These are phyloP conservation scores for Cryptosporidium tyzzeri DNA, from an alignment of 169 alveolate species.

Conservation along the genomic window DNA sequence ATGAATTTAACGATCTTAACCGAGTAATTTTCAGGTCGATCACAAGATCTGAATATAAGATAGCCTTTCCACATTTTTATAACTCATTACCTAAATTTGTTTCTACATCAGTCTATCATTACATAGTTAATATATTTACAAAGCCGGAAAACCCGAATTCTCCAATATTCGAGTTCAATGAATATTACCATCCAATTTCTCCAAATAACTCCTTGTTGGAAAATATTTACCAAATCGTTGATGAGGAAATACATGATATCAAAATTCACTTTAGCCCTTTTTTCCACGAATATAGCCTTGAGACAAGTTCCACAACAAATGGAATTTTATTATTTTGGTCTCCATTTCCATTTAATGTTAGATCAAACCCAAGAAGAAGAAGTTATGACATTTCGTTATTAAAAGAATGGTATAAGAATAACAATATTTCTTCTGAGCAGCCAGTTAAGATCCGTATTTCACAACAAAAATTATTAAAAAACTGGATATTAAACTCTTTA, in stretches of 20 bases:
- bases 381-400: constrained; percentile 97
- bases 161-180: constrained; percentile 76
- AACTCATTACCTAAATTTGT: constrained; percentile 96
- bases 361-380: constrained; percentile 96
- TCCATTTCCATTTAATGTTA: constrained; percentile 98
- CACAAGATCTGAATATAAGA: constrained; percentile 98
- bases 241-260: constrained; percentile 78
- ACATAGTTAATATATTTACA: constrained; percentile 87
- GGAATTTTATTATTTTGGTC: constrained; percentile 96
- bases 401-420: constrained; percentile 98
- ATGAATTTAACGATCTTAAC: constrained; percentile 99
- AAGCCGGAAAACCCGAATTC: constrained; percentile 93
- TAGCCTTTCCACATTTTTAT: constrained; percentile 99
- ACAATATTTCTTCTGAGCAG: constrained; percentile 93
- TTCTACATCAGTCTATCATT: constrained; percentile 89
- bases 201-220: constrained; percentile 56
- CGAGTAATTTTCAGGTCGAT: constrained; percentile 96
- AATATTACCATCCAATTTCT: constrained; percentile 37
- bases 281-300: constrained; percentile 84
- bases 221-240: constrained; percentile 71
- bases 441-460: constrained; percentile 99
- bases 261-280: constrained; percentile 82
- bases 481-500: constrained; percentile 96
- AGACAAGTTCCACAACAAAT: constrained; percentile 83
- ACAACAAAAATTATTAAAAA: constrained; percentile 96